Percentiles rank a stretch among this genome's conserved stretches.
phyloP scores from a whole-genome alignment of 2,329 filamentous ascomycete species.

The Fusarium globosum region DNA sequence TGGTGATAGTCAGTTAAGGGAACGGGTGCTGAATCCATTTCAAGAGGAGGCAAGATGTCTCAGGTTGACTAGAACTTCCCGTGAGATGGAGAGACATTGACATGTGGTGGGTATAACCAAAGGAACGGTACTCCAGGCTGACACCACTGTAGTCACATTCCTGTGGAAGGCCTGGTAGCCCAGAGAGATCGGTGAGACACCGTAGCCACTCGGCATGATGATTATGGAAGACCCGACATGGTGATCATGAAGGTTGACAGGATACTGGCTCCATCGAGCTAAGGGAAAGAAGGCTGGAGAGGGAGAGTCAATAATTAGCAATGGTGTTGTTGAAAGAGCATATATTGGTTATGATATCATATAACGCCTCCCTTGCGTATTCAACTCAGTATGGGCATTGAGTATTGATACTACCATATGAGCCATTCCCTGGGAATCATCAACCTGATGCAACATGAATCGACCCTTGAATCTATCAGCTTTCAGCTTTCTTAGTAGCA shows the following conservation, averaged over 20 bases:
- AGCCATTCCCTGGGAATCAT: background rate
- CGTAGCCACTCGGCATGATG: constrained; percentile 23
- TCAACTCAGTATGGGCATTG: background rate
- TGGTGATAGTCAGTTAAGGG: constrained; percentile 16
- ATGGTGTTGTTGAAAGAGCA: constrained; percentile 11
- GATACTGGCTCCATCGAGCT: constrained; percentile 2
- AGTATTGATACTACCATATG: background rate
- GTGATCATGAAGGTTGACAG: constrained; percentile 7
- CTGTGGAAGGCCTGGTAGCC: constrained; percentile 33
- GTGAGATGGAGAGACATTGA: constrained; percentile 6
- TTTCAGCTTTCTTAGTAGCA: background rate
- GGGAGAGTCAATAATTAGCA: constrained; percentile 22
- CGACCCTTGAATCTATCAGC: background rate
- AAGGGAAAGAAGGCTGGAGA: constrained; percentile 1
- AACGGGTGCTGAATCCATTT: constrained; percentile 37
- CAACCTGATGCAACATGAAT: background rate
- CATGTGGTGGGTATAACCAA: constrained; percentile 30
- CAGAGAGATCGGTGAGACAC: constrained; percentile 40
- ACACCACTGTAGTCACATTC: constrained; percentile 43
- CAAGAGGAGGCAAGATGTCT: constrained; percentile 50
- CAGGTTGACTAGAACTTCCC: constrained; percentile 21
- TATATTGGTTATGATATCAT: constrained; percentile 17
- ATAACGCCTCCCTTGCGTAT: background rate
- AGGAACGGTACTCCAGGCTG: constrained; percentile 25
- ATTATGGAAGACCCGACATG: background rate